These are phyloP conservation scores for Aureobasidium pullulans DNA, from an alignment of 2,329 filamentous ascomycete genomes.

Conservation along the genomic window DNA sequence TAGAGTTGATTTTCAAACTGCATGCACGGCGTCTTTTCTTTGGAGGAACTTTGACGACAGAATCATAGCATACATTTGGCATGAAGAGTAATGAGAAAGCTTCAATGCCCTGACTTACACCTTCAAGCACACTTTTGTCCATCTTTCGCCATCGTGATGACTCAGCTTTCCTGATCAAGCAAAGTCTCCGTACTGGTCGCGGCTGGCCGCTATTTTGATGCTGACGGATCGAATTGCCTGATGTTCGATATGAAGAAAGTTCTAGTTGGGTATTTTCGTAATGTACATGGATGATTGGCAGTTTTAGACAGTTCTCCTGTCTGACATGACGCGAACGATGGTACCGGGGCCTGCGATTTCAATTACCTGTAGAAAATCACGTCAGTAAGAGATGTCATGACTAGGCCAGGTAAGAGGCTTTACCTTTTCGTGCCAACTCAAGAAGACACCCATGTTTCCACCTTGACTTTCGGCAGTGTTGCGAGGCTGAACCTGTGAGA, in stretches of 20 bases:
- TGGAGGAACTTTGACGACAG: background rate
- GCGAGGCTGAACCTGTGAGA: slow-evolving; percentile 64
- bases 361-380: slow-evolving; percentile 50
- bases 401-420: background rate
- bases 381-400: slow-evolving; percentile 15
- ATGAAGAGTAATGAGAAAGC: background rate
- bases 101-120: background rate
- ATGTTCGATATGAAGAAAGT: background rate
- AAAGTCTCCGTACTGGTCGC: too few relatives aligned
- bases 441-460: slow-evolving; percentile 87
- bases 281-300: background rate
- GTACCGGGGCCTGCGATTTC: slow-evolving; percentile 83
- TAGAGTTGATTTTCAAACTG: slow-evolving; percentile 4
- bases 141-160: background rate
- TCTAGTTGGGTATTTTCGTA: slow-evolving; percentile 30
- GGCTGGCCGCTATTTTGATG: background rate
- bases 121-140: background rate
- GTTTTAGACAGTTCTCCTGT: slow-evolving; percentile 77
- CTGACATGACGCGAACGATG: slow-evolving; percentile 91
- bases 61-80: background rate
- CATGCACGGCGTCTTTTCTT: slow-evolving; percentile 6
- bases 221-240: background rate
- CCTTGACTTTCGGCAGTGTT: slow-evolving; percentile 62
- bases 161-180: too few relatives aligned
- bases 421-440: slow-evolving; percentile 96